Evolutionary conservation across 2,329 filamentous ascomycete genomes (phyloP), one percentile per base, ranked within the genome.

Genomic region (Biscogniauxia mediterranea): DNA sequence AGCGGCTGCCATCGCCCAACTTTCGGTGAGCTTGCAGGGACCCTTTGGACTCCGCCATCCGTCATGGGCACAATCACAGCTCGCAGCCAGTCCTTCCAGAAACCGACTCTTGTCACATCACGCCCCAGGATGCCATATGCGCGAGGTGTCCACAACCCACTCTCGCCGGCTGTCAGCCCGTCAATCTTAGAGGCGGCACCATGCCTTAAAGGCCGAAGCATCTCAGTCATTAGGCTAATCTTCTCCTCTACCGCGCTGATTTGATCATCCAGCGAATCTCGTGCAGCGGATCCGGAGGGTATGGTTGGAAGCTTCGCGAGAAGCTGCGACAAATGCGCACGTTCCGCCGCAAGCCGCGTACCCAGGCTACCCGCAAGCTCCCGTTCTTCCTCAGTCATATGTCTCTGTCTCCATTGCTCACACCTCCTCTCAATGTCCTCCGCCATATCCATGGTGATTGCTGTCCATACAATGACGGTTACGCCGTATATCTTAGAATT

Each of bases 21-120:
- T 70, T 88, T 91, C 13, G 95, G 93, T 5, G 94, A 98, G 76
- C 90, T 96, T 9, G 92, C 83, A 6, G 95, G 92, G 7, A 99
- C 88, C 60, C 93, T 85, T 67, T 95, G 79, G 28, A 99, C 83
- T 15, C 84, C 87, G 20, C 94, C 92, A 72, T 96, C 93, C 1
- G 89, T 93, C 95, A 98, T 99, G 26, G 95, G 95, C 21, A 97
- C 92, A n/a, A 95, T 82, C 9, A 98, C 85, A 6, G 94, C 93
- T 76, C 92, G 90, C 54, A 99, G 84, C 95, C 95, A 99, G 75
- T 99, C 95, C 76, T 98, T 98, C 93, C 94, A 99, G 78, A 99
- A 98, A 32, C 88, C 86, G 66, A 93, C 93, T 77, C 96, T 85
- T 62, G 87, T 89, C 13, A 83, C 83, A 73, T 99, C 95, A 64